phyloP scores from a whole-genome alignment of 2,329 filamentous ascomycete species.

The Geosmithia morbida region DNA sequence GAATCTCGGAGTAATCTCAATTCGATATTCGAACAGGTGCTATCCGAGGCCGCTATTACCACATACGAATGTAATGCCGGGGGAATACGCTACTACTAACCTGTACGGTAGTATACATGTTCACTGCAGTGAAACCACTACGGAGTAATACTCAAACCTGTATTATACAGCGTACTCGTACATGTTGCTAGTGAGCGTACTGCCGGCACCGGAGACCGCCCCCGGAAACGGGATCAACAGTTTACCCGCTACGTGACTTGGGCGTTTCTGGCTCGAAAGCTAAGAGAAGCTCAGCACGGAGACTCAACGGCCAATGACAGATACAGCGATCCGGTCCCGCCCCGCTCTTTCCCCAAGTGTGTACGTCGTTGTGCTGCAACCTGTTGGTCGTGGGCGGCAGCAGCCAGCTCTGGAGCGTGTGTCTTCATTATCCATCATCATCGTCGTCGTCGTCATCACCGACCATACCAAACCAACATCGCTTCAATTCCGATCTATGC shows the following conservation, averaged over 20 bases:
- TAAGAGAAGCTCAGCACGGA: background rate
- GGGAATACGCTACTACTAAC: no score
- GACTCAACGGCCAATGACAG: background rate
- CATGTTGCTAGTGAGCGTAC: no score
- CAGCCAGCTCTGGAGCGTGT: background rate
- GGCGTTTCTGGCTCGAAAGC: background rate
- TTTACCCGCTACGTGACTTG: background rate
- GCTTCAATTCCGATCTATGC: background rate
- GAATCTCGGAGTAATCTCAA: background rate
- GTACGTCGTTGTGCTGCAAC: conserved; percentile 3
- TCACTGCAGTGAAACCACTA: no score
- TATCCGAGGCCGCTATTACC: background rate
- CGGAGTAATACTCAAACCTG: no score
- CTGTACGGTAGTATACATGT: no score
- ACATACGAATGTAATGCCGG: background rate
- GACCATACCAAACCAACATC: background rate
- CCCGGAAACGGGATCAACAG: background rate
- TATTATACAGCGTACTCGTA: background rate
- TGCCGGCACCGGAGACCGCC: background rate
- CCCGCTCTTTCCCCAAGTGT: background rate
- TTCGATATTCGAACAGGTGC: no score
- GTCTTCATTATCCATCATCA: conserved; percentile 6
- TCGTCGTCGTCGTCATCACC: conserved; percentile 4
- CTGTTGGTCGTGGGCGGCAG: background rate
- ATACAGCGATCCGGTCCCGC: background rate